These are phyloP conservation scores for Dictyophora rubrovolvata DNA, from an alignment of 768 basidiomycete genomes.

Conservation along the genomic window DNA sequence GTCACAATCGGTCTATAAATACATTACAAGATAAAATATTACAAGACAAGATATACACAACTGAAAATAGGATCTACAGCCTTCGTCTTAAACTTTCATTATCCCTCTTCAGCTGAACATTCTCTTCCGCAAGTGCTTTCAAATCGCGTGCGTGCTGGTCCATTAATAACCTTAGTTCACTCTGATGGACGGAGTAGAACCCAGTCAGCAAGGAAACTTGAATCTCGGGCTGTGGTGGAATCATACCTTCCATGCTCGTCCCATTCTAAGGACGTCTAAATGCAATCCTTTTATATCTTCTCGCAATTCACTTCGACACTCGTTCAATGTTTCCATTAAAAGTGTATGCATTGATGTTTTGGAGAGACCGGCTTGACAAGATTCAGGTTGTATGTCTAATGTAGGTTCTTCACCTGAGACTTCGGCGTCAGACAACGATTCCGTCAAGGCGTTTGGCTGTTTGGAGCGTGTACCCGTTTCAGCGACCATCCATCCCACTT, in stretches of 20 bases:
- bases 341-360: constrained; percentile 57
- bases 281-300: constrained; percentile 69
- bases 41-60: background rate
- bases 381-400: background rate
- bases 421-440: too few species aligned
- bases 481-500: background rate
- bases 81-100: constrained; percentile 43
- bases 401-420: background rate
- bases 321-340: constrained; percentile 62
- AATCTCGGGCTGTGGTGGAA: background rate
- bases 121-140: constrained; percentile 32
- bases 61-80: constrained; percentile 15
- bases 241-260: constrained; percentile 45
- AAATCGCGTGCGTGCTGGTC: constrained; percentile 54
- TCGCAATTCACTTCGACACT: constrained; percentile 58
- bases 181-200: constrained; percentile 10
- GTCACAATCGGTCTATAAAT: background rate
- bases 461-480: background rate
- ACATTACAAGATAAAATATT: background rate
- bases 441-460: too few species aligned
- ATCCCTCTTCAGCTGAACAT: constrained; percentile 51
- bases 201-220: background rate
- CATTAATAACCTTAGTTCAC: constrained; percentile 51
- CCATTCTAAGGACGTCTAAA: constrained; percentile 63
- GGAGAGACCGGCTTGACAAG: constrained; percentile 16